These are phyloP conservation scores for Echites panduratus DNA, from an alignment of 257 asterid genomes.

Conservation along the genomic window DNA sequence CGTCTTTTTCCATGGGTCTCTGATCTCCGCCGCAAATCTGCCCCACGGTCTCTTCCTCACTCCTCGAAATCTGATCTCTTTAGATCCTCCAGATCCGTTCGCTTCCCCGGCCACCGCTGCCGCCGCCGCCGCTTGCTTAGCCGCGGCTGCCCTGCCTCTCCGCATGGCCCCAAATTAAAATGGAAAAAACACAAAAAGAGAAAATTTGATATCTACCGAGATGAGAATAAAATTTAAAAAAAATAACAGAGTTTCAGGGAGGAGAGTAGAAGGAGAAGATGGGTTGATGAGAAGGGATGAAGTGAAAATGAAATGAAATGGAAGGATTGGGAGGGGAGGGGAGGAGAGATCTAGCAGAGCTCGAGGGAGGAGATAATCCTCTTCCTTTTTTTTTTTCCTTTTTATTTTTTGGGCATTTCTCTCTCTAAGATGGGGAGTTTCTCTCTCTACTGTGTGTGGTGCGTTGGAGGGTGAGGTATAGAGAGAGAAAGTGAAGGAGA, in stretches of 20 bases:
- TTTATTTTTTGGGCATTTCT: conserved; percentile 3
- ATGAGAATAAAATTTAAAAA: too few relatives aligned
- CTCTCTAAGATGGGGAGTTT: conserved; percentile 13
- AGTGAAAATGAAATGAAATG: too few relatives aligned
- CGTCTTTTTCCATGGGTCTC: conserved; percentile 68
- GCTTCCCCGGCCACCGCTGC: conserved; percentile 28
- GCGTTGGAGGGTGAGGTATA: conserved; percentile 23
- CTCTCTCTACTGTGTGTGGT: conserved; percentile 46
- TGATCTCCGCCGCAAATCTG: conserved; percentile 66
- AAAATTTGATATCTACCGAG: too few relatives aligned
- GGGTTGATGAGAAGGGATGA: conserved; percentile 1
- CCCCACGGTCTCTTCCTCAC: conserved; percentile 83
- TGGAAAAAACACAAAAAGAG: neutral
- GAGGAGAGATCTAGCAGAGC: conserved; percentile 3
- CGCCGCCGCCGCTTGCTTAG: conserved; percentile 23
- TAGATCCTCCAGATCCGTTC: conserved; percentile 53
- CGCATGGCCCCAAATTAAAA: conserved; percentile 35
- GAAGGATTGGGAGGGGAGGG: too few relatives aligned
- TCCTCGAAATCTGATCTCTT: conserved; percentile 59
- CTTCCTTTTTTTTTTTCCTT: conserved; percentile 1
- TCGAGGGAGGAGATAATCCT: conserved; percentile 8
- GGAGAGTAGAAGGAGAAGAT: neutral
- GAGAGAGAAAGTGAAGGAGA: conserved; percentile 7
- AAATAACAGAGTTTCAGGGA: too few relatives aligned
- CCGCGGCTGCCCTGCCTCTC: conserved; percentile 46